Evolutionary conservation across 2,329 filamentous ascomycete species (phyloP).

Genomic region (Fusarium euwallaceae): DNA sequence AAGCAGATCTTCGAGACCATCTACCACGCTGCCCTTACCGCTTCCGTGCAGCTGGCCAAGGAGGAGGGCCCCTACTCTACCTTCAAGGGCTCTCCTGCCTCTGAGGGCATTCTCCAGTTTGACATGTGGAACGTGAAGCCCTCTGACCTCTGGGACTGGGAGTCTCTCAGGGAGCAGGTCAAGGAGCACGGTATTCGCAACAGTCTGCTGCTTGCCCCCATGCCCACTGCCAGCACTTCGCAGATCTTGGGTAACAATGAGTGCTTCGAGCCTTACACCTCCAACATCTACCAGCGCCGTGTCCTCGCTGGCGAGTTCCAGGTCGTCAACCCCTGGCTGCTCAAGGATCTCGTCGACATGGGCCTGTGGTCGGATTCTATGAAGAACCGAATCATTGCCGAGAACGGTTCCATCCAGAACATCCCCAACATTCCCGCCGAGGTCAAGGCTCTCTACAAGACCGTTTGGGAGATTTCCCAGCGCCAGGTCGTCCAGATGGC

Average conservation of each 20-base stretch:
- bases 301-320: slow-evolving; percentile 99
- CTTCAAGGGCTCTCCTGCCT: slow-evolving; percentile 93
- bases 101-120: slow-evolving; percentile 95
- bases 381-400: slow-evolving; percentile 99
- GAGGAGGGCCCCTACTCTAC: slow-evolving; percentile 87
- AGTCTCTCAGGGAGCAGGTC: slow-evolving; percentile 87
- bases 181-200: slow-evolving; percentile 95
- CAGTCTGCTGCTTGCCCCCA: slow-evolving; percentile 93
- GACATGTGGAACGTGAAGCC: slow-evolving; percentile 99
- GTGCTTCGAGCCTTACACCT: slow-evolving; percentile 99
- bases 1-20: slow-evolving; percentile 99
- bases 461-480: slow-evolving; percentile 99
- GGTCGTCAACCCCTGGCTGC: slow-evolving; percentile 98
- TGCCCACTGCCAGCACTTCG: slow-evolving; percentile 97
- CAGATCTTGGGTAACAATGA: slow-evolving; percentile 99
- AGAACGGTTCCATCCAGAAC: slow-evolving; percentile 95
- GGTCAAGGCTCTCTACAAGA: slow-evolving; percentile 98
- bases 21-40: slow-evolving; percentile 94
- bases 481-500: slow-evolving; percentile 97
- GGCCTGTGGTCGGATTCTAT: slow-evolving; percentile 99
- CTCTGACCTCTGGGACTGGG: slow-evolving; percentile 97
- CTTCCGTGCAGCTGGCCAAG: slow-evolving; percentile 88
- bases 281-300: slow-evolving; percentile 99
- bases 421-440: slow-evolving; percentile 97
- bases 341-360: slow-evolving; percentile 98